A percentile compares a stretch with the other conserved stretches of the same genome.
Evolutionary conservation across 1,284 basidiomycete species (phyloP).

Genomic region (Fomitopsis schrenkii): DNA sequence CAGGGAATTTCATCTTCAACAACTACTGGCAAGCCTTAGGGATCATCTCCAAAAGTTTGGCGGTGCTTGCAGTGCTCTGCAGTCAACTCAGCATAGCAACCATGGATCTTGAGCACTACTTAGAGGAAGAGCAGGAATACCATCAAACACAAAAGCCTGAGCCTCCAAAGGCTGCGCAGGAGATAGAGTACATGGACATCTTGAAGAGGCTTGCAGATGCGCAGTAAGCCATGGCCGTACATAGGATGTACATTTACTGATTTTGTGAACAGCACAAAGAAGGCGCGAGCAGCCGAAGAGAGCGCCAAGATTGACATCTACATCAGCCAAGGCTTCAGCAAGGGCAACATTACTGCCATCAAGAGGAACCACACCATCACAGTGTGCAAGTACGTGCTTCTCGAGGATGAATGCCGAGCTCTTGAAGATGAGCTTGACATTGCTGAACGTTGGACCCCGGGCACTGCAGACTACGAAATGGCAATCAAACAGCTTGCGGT

Average conservation of each 20-base stretch:
- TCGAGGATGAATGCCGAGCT: too few species aligned
- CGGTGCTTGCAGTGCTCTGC: conserved; percentile 1
- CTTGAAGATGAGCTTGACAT: background rate
- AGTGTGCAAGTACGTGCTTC: too few species aligned
- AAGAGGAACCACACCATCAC: too few species aligned
- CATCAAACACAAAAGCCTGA: background rate
- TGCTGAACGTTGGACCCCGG: background rate
- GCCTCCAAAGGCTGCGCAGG: background rate
- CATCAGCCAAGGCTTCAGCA: too few species aligned
- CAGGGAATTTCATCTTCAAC: conserved; percentile 18
- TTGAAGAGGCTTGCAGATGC: background rate
- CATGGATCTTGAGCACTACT: conserved; percentile 19
- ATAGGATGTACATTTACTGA: too few species aligned
- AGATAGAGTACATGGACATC: background rate
- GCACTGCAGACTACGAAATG: too few species aligned
- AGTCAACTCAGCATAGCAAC: background rate
- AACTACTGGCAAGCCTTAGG: conserved; percentile 23
- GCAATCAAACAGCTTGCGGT: background rate
- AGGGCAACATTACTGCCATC: too few species aligned
- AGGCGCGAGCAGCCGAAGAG: background rate
- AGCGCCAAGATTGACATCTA: too few species aligned
- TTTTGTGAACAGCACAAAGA: background rate
- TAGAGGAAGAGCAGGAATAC: background rate
- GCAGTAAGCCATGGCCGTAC: background rate
- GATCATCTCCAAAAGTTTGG: conserved; percentile 12